Percentiles rank a stretch among this genome's conserved stretches.
phyloP scores from a whole-genome alignment of 2,329 filamentous ascomycete species.

The Torrubiellomyces zombiae region DNA sequence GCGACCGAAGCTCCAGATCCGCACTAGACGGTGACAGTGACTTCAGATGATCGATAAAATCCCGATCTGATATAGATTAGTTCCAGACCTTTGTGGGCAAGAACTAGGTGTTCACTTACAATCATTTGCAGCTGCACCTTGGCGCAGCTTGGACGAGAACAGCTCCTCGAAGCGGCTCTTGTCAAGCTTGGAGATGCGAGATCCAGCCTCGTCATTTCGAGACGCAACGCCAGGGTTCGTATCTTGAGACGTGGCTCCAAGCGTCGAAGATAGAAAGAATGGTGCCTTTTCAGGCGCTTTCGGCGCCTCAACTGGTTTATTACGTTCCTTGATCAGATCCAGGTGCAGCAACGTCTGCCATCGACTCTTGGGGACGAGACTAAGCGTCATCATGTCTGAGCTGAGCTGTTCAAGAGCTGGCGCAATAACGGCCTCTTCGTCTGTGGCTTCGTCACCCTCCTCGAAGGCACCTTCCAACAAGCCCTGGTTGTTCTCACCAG shows the following conservation, averaged over 20 bases:
- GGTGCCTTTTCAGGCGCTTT: conserved; percentile 89
- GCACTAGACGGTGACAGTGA: conserved; percentile 68
- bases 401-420: conserved; percentile 61
- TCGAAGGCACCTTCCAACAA: conserved; percentile 63
- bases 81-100: too few species aligned
- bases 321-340: conserved; percentile 81
- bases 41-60: conserved; percentile 65
- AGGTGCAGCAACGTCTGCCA: conserved; percentile 93
- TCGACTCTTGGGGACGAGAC: conserved; percentile 71
- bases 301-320: conserved; percentile 82
- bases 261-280: conserved; percentile 72
- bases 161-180: conserved; percentile 37
- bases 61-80: conserved; percentile 41
- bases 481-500: conserved; percentile 64
- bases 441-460: conserved; percentile 32
- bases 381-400: conserved; percentile 71
- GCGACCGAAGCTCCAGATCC: conserved; percentile 78
- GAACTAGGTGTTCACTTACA: too few species aligned
- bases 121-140: conserved; percentile 35
- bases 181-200: conserved; percentile 54
- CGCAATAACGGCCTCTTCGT: conserved; percentile 36
- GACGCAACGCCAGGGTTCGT: conserved; percentile 14
- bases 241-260: conserved; percentile 23
- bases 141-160: conserved; percentile 40
- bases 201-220: conserved; percentile 30